Evolutionary conservation across 176 grass and related monocot genomes (phyloP).

Genomic region (Stipa capillata): DNA sequence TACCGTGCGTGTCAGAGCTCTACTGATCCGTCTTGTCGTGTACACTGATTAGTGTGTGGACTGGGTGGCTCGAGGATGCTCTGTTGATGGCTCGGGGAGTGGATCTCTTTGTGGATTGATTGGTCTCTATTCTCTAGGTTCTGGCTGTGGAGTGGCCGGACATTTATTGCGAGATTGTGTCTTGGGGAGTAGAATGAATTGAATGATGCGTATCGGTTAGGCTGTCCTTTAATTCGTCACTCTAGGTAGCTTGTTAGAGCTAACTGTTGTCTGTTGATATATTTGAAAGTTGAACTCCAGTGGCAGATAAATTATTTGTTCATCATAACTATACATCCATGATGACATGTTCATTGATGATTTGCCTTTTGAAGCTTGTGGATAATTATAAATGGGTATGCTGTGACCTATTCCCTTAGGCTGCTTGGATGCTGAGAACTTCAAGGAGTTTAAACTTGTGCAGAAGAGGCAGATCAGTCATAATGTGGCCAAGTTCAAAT

Average conservation of each 20-base stretch:
- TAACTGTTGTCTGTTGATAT: not conserved
- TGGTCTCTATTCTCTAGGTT: too few species aligned
- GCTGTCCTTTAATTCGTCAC: not conserved
- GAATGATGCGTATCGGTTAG: not conserved
- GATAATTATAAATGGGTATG: not conserved
- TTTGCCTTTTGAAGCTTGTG: not conserved
- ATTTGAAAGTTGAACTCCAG: too few species aligned
- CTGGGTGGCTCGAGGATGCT: not conserved
- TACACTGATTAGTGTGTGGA: not conserved
- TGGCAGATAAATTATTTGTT: too few species aligned
- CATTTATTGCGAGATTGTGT: too few species aligned
- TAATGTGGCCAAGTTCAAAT: conserved; percentile 79
- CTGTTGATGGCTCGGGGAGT: not conserved
- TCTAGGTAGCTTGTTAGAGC: not conserved
- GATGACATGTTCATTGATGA: not conserved
- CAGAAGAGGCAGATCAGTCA: conserved; percentile 74
- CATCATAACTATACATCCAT: too few species aligned
- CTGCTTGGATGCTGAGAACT: conserved; percentile 77
- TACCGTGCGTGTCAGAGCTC: not conserved
- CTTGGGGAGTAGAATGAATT: too few species aligned
- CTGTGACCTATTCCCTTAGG: conserved; percentile 27
- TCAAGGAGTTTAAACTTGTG: conserved; percentile 72
- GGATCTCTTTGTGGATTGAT: not conserved
- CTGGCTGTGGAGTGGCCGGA: too few species aligned
- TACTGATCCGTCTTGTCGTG: not conserved